phyloP scores from a whole-genome alignment of 2,329 filamentous ascomycete species.

The Sporothrix inflata region DNA sequence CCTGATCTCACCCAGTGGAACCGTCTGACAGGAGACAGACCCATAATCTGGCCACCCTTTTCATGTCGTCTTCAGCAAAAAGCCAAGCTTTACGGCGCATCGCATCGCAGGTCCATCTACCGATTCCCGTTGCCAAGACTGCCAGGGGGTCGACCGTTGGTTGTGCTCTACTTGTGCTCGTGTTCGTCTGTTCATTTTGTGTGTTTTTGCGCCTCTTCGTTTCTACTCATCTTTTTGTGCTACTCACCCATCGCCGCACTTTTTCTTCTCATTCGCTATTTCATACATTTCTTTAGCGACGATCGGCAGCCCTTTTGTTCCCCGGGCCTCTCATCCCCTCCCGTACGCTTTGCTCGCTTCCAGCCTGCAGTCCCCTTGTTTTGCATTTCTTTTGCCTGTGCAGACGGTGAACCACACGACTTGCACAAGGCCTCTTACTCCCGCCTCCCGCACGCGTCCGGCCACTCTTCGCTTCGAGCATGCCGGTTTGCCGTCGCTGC shows the following conservation, averaged over 20 bases:
- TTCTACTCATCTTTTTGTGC: background rate
- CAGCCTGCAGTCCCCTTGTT: constrained; percentile 6
- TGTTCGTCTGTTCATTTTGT: background rate
- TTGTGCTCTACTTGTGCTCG: background rate
- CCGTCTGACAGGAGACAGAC: background rate
- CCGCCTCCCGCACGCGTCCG: background rate
- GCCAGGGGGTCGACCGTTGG: constrained; percentile 6
- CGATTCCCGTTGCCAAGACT: constrained; percentile 19
- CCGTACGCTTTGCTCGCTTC: background rate
- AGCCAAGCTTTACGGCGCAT: constrained; percentile 11
- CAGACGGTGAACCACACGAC: background rate
- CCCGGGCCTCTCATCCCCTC: background rate
- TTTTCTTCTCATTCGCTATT: background rate
- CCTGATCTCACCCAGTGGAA: too few relatives aligned
- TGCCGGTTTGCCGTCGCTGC: background rate
- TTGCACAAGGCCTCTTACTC: too few relatives aligned
- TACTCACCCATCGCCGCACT: background rate
- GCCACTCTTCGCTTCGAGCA: background rate
- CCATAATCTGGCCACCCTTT: background rate
- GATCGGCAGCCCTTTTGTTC: background rate
- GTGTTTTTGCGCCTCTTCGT: background rate
- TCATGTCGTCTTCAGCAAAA: background rate
- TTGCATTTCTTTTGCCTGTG: background rate
- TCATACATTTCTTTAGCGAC: background rate
- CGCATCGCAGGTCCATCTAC: constrained; percentile 5